Conservation (phyloP, 2,329 filamentous ascomycete species). For the Fusarium concolor region DNA sequence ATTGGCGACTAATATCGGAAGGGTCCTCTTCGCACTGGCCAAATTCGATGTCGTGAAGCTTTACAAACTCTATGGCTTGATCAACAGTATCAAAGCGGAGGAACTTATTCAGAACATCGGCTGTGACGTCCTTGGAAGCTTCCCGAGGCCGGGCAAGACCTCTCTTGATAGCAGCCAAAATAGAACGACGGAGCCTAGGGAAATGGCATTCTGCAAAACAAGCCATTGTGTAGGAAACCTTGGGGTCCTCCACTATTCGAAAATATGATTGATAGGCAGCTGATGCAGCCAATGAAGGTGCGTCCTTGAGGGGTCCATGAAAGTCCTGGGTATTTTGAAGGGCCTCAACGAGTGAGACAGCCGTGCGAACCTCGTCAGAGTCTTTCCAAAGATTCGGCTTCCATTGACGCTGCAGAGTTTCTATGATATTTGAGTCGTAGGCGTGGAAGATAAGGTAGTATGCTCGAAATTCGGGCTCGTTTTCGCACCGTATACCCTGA, state of each 20-base stretch:
- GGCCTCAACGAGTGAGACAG: constrained; percentile 69
- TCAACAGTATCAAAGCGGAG: constrained; percentile 75
- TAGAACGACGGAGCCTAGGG: constrained; percentile 67
- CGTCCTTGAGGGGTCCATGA: constrained; percentile 67
- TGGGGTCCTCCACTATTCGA: constrained; percentile 65
- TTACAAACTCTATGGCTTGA: constrained; percentile 74
- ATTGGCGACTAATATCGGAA: constrained; percentile 52
- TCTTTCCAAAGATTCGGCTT: constrained; percentile 65
- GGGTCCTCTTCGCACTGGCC: constrained; percentile 51
- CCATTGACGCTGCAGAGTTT: constrained; percentile 67
- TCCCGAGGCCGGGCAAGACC: constrained; percentile 68
- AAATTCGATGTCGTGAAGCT: constrained; percentile 67
- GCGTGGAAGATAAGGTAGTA: constrained; percentile 74
- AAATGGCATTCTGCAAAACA: constrained; percentile 78
- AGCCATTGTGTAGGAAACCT: constrained; percentile 75
- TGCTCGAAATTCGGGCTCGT: constrained; percentile 74
- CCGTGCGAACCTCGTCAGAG: constrained; percentile 70
- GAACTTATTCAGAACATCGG: constrained; percentile 65
- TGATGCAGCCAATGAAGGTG: constrained; percentile 61
- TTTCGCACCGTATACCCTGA: constrained; percentile 67
- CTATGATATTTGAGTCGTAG: constrained; percentile 66
- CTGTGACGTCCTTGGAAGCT: constrained; percentile 70
- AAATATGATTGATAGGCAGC: constrained; percentile 68
- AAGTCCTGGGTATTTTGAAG: constrained; percentile 68
- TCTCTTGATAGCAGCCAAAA: constrained; percentile 66